A percentile compares a stretch with the other conserved stretches of the same genome.
These are phyloP conservation scores for Dictyostelium intermedium DNA, from an alignment of 78 protist genomes.

Conservation along the genomic window DNA sequence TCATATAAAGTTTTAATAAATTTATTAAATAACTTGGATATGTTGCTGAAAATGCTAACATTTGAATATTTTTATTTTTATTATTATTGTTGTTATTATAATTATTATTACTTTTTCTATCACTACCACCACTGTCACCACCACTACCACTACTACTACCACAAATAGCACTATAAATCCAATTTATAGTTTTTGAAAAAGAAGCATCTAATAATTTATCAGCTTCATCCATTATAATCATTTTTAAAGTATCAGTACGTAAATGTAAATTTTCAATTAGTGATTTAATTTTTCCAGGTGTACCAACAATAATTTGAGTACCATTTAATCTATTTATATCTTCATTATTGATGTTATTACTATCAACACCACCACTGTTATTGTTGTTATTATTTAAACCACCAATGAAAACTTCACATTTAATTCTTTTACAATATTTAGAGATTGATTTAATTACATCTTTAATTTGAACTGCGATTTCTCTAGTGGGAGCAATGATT, in stretches of 20 bases:
- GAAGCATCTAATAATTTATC: conserved; percentile 87
- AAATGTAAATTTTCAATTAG: conserved; percentile 27
- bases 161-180: conserved; percentile 10
- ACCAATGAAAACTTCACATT: conserved; percentile 55
- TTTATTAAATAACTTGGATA: conserved; percentile 45
- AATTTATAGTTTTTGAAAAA: conserved; percentile 45
- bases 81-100: not conserved
- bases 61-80: not conserved
- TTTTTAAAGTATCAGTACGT: conserved; percentile 43
- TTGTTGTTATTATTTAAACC: not conserved
- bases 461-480: conserved; percentile 71
- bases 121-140: no score
- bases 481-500: conserved; percentile 74
- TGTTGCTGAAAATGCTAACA: conserved; percentile 58
- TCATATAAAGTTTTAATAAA: conserved; percentile 26
- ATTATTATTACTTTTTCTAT: no score
- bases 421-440: not conserved
- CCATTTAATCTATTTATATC: conserved; percentile 24
- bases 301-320: conserved; percentile 95
- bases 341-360: not conserved
- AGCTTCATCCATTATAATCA: conserved; percentile 90
- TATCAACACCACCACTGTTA: not conserved
- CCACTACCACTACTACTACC: no score
- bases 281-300: conserved; percentile 97
- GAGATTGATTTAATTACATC: conserved; percentile 15